Percentiles rank a stretch among this genome's conserved stretches.
Conservation (phyloP, 2,329 filamentous ascomycete species). For the Beauveria medogensis region DNA sequence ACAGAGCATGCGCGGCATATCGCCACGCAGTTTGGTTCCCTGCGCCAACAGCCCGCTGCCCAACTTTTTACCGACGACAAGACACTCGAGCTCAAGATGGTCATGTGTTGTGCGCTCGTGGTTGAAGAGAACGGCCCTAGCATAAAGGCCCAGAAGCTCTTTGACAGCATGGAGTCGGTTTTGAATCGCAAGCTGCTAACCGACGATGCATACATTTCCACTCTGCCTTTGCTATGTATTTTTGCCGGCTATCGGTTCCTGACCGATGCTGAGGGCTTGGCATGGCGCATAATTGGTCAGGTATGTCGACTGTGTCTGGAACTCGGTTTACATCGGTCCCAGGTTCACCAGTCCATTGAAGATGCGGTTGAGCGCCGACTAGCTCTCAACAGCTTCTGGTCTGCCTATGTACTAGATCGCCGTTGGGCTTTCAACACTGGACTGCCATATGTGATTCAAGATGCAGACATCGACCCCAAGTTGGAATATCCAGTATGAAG, state of each 20-base stretch:
- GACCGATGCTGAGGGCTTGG: slow-evolving; percentile 74
- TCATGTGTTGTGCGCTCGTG: slow-evolving; percentile 69
- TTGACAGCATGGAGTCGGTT: slow-evolving; percentile 64
- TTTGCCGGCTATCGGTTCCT: slow-evolving; percentile 69
- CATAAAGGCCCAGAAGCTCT: slow-evolving; percentile 63
- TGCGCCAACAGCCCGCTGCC: slow-evolving; percentile 26
- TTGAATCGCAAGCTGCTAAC: slow-evolving; percentile 59
- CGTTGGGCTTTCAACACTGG: slow-evolving; percentile 88
- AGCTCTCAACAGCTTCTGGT: slow-evolving; percentile 74
- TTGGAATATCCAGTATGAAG: slow-evolving; percentile 64
- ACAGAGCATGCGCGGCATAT: slow-evolving; percentile 63
- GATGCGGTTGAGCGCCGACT: slow-evolving; percentile 60
- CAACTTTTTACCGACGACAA: slow-evolving; percentile 39
- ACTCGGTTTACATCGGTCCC: slow-evolving; percentile 72
- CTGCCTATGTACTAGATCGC: slow-evolving; percentile 75
- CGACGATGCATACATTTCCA: slow-evolving; percentile 39
- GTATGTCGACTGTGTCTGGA: slow-evolving; percentile 73
- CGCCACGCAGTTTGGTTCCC: slow-evolving; percentile 60
- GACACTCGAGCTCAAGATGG: slow-evolving; percentile 69
- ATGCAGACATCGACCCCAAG: slow-evolving; percentile 74
- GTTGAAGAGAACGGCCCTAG: slow-evolving; percentile 76
- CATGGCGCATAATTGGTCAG: slow-evolving; percentile 81
- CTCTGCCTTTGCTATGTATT: slow-evolving; percentile 43
- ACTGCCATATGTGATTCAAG: slow-evolving; percentile 76
- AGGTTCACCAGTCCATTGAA: slow-evolving; percentile 61